phyloP scores from a whole-genome alignment of 352 stramenopile species.

The Pythium oligandrum region DNA sequence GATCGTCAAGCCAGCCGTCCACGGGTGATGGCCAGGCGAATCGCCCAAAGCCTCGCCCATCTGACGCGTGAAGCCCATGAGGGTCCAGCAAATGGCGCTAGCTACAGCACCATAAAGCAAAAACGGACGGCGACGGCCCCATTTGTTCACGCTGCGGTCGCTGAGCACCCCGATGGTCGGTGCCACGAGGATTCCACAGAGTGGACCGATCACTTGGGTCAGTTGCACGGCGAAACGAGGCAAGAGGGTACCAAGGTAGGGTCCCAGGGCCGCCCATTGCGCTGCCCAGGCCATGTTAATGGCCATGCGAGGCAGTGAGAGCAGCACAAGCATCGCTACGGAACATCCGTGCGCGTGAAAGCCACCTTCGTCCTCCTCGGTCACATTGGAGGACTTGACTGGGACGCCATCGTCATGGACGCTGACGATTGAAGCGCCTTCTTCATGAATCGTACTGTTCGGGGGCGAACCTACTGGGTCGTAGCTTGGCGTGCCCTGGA shows the following conservation, averaged over 20 bases:
- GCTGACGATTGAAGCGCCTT: constrained; percentile 20
- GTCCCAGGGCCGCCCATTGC: constrained; percentile 66
- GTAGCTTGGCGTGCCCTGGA: constrained; percentile 42
- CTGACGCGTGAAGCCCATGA: constrained; percentile 69
- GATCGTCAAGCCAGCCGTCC: constrained; percentile 53
- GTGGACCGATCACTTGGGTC: constrained; percentile 65
- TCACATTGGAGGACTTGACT: background rate
- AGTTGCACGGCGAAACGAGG: constrained; percentile 63
- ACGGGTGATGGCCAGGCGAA: constrained; percentile 33
- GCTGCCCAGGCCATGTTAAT: constrained; percentile 78
- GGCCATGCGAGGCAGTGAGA: constrained; percentile 65
- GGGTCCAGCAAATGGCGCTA: constrained; percentile 56
- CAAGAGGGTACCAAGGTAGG: constrained; percentile 67
- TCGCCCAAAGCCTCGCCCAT: constrained; percentile 63
- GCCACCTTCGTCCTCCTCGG: too few relatives aligned
- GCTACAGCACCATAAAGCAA: constrained; percentile 56
- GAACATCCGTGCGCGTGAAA: constrained; percentile 34
- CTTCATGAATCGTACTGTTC: constrained; percentile 3
- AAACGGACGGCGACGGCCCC: constrained; percentile 60
- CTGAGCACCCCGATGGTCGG: constrained; percentile 65
- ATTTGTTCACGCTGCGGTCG: constrained; percentile 44
- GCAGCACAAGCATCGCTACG: constrained; percentile 57
- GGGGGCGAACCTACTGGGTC: constrained; percentile 24
- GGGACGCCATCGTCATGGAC: constrained; percentile 10
- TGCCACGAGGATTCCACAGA: constrained; percentile 64